Percentiles rank a stretch among this genome's conserved stretches.
phyloP scores from a whole-genome alignment of 352 stramenopile species.

The Phytopythium sindhum region DNA sequence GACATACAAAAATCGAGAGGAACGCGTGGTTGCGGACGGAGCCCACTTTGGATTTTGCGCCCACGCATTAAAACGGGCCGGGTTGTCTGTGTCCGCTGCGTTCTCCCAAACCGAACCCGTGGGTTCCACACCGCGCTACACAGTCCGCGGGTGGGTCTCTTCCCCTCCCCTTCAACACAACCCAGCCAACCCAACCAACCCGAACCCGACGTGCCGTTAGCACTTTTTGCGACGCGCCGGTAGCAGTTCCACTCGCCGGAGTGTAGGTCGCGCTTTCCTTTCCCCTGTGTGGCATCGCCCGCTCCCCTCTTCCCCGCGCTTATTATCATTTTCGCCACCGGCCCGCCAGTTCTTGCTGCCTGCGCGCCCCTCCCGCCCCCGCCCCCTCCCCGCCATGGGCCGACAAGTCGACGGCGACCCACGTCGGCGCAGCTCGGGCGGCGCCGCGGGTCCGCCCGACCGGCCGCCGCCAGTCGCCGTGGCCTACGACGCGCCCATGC shows the following conservation, averaged over 20 bases:
- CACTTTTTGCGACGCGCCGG: background rate
- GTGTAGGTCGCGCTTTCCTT: constrained; percentile 3
- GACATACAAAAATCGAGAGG: background rate
- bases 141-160: background rate
- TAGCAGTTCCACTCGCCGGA: background rate
- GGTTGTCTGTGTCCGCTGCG: background rate
- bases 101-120: background rate
- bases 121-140: background rate
- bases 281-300: constrained; percentile 2
- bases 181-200: background rate
- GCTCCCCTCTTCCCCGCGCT: background rate
- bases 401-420: constrained; percentile 37
- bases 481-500: constrained; percentile 17
- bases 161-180: too few relatives aligned
- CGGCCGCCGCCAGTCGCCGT: constrained; percentile 16
- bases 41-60: constrained; percentile 39
- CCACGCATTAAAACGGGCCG: background rate
- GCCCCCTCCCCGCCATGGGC: constrained; percentile 16
- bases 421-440: constrained; percentile 18
- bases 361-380: background rate
- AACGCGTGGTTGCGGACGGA: background rate
- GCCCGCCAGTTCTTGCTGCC: background rate
- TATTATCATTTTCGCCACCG: constrained; percentile 7
- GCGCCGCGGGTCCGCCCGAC: constrained; percentile 15
- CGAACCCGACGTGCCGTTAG: background rate